Evolutionary conservation across 164 flowering plant genomes (phyloP).

Genomic region (Liquidambar formosana): DNA sequence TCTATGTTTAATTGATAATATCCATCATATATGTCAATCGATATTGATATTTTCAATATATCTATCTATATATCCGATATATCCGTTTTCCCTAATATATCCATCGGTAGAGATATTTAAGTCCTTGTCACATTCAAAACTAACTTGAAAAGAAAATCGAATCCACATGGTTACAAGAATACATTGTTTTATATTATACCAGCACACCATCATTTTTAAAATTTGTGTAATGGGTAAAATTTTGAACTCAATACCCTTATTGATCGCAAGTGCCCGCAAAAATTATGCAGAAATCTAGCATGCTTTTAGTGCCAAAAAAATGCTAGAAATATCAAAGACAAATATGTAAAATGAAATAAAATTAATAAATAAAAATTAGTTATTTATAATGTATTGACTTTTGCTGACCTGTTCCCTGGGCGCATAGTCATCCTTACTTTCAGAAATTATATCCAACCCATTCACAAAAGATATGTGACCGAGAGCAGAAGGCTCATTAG

Average conservation of each 20-base stretch:
- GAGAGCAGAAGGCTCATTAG: constrained; percentile 21
- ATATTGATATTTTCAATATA: too few relatives aligned
- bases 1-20: too few relatives aligned
- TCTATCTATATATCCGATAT: too few relatives aligned
- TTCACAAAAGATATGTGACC: constrained; percentile 23
- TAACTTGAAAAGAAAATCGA: not conserved
- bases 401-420: constrained; percentile 42
- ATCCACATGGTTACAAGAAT: not conserved
- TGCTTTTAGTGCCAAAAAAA: too few relatives aligned
- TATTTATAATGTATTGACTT: not conserved
- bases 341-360: not conserved
- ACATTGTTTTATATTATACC: not conserved
- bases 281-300: too few relatives aligned
- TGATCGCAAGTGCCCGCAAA: too few relatives aligned
- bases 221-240: not conserved
- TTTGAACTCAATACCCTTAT: too few relatives aligned
- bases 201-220: not conserved
- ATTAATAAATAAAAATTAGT: not conserved
- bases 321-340: too few relatives aligned
- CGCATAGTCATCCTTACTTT: constrained; percentile 24
- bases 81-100: too few relatives aligned
- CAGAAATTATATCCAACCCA: constrained; percentile 26
- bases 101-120: too few relatives aligned
- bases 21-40: too few relatives aligned
- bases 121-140: too few relatives aligned